Evolutionary conservation across 192 early-diverging fungal species (phyloP), one percentile per base, ranked within the genome.

Genomic region (Backusella morwellensis): DNA sequence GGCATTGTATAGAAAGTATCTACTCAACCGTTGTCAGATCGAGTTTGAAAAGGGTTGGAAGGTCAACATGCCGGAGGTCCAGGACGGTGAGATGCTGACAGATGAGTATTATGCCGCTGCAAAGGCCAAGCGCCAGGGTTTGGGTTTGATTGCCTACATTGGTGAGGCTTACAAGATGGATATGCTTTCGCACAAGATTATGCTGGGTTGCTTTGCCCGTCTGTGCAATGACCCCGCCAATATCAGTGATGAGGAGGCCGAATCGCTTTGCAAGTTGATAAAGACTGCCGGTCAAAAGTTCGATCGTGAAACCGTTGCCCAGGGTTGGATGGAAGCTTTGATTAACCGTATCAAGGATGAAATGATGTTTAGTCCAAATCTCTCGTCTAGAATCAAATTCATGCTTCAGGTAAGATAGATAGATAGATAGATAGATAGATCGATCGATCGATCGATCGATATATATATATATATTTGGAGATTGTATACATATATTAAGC

Each of bases 241-340:
- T 40, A 95, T 97, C 29, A 96, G 95, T 70, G 98, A 98, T 80
- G 98, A 98, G 84, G 97, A 98, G 80, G 89, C 92, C 38, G 98
- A 99, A 86, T 93, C 91, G 75, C 85, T 98, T 38, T 94, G 93
- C 84, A 98, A 97, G 82, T 88, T 99, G 59, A 77, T 99, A 71
- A 93, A 88, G 6, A 98, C 97, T 3, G 90, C 95, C 66, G 98
- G 98, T 77, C 85, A 90, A 70, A 91, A 90, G 73, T 82, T 99
- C 26, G 96, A 97, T 77, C 82, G 38, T 40, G 38, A 40, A 40
- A 40, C 38, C 38, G 86, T 66, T 77, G 77, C 35, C 75, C 87
- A 68, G 84, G 81, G 14, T 69, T 86, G 90, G 73, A 92, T 99
- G 89, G 93, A 98, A 72, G 81, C 85, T 4, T 97, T 97, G 86